A percentile compares a stretch with the other conserved stretches of the same genome.
These are phyloP conservation scores for Paralagenidium karlingii DNA, from an alignment of 352 stramenopile species.

Conservation along the genomic window DNA sequence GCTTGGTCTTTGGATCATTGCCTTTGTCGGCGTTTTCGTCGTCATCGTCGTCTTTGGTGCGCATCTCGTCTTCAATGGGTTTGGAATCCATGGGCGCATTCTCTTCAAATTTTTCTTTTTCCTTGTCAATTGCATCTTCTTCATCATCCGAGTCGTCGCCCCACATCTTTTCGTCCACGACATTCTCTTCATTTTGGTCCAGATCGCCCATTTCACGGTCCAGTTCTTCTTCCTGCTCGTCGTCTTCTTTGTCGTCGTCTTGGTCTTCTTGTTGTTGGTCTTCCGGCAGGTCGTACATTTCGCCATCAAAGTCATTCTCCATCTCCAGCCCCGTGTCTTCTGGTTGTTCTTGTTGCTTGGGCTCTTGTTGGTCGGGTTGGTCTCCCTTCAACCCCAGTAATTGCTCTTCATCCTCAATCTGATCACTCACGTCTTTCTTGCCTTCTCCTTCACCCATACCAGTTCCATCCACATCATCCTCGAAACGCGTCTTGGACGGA, in stretches of 20 bases:
- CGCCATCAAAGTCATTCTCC: slow-evolving; percentile 99
- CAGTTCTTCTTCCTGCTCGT: slow-evolving; percentile 90
- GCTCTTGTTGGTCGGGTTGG: slow-evolving; percentile 69
- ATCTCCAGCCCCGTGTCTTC: slow-evolving; percentile 99
- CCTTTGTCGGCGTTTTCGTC: slow-evolving; percentile 11
- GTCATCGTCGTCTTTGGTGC: slow-evolving; percentile 65
- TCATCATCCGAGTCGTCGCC: slow-evolving; percentile 87
- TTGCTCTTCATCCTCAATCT: slow-evolving; percentile 99
- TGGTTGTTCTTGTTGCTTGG: slow-evolving; percentile 78
- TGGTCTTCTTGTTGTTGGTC: slow-evolving; percentile 86
- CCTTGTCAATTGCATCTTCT: slow-evolving; percentile 92
- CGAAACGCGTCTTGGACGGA: slow-evolving; percentile 92
- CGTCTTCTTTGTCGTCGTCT: slow-evolving; percentile 36
- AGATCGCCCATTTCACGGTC: slow-evolving; percentile 99
- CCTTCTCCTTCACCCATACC: slow-evolving; percentile 99
- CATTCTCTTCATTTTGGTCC: slow-evolving; percentile 93
- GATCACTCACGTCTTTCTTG: slow-evolving; percentile 98
- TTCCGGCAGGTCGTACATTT: slow-evolving; percentile 95
- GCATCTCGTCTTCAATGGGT: slow-evolving; percentile 79
- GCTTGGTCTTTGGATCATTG: slow-evolving; percentile 16
- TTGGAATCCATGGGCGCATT: slow-evolving; percentile 69
- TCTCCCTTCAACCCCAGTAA: slow-evolving; percentile 96
- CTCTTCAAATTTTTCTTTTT: slow-evolving; percentile 92
- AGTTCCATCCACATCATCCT: slow-evolving; percentile 97
- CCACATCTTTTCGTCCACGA: slow-evolving; percentile 99